phyloP scores from a whole-genome alignment of 2,329 filamentous ascomycete species.

The Trichoderma polysporum region DNA sequence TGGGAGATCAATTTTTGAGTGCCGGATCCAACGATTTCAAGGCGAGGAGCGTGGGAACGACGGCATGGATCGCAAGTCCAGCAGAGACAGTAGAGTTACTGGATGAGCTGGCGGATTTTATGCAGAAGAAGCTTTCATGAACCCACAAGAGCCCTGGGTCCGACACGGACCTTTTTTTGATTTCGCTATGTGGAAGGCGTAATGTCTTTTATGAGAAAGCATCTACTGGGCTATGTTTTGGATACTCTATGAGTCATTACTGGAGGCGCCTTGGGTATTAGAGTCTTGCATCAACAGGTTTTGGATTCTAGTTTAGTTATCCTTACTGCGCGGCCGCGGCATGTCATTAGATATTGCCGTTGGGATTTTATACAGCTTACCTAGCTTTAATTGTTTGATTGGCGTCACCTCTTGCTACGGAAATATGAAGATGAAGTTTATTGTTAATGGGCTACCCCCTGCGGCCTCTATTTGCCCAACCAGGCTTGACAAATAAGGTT shows the following conservation, averaged over 20 bases:
- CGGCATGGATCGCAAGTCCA: constrained; percentile 94
- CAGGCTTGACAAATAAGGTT: neutral
- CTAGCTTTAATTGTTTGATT: neutral
- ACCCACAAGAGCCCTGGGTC: neutral
- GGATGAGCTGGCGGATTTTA: constrained; percentile 71
- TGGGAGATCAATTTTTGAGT: constrained; percentile 95
- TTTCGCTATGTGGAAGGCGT: neutral
- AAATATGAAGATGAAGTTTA: neutral
- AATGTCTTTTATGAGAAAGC: neutral
- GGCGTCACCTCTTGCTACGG: no score
- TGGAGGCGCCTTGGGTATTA: neutral
- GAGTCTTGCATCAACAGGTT: neutral
- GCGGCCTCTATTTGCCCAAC: neutral
- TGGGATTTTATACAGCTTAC: neutral
- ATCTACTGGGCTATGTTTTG: neutral
- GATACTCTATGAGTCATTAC: neutral
- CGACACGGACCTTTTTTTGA: neutral
- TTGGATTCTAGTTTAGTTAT: neutral
- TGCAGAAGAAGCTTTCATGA: constrained; percentile 36
- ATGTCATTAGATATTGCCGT: neutral
- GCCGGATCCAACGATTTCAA: constrained; percentile 98
- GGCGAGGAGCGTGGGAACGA: constrained; percentile 85
- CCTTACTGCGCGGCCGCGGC: neutral
- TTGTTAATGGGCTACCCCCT: neutral
- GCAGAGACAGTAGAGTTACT: constrained; percentile 85